These are phyloP conservation scores for Hanseniaspora mollemarum DNA, from an alignment of 805 yeast species.

Conservation along the genomic window DNA sequence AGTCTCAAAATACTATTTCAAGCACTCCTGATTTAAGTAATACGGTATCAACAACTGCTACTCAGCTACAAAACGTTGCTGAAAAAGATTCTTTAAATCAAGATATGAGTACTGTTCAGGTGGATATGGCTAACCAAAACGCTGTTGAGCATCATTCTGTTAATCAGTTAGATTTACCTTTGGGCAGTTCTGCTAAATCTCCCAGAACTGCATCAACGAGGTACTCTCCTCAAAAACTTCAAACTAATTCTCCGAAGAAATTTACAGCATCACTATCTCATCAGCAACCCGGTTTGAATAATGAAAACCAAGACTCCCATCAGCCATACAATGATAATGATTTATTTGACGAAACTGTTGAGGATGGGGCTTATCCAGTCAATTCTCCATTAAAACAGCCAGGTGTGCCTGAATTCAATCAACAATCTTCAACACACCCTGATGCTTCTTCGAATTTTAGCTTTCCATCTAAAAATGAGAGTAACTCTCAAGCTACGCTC, in stretches of 20 bases:
- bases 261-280: background rate
- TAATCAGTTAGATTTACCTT: background rate
- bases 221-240: background rate
- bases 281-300: too few species aligned
- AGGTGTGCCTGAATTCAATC: background rate
- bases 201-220: background rate
- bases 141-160: background rate
- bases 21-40: background rate
- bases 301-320: background rate
- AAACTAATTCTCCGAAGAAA: background rate
- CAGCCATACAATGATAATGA: background rate
- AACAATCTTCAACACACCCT: background rate
- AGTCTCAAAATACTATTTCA: background rate
- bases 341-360: background rate
- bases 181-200: background rate
- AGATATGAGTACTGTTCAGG: background rate
- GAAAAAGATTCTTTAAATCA: background rate
- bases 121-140: background rate
- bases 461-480: background rate
- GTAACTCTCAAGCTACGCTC: background rate
- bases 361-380: background rate
- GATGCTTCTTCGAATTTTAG: background rate
- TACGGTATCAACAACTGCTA: background rate
- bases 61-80: background rate
- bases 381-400: constrained; percentile 5